phyloP scores from a whole-genome alignment of 208 protist genomes.

The Histomonas meleagridis region DNA sequence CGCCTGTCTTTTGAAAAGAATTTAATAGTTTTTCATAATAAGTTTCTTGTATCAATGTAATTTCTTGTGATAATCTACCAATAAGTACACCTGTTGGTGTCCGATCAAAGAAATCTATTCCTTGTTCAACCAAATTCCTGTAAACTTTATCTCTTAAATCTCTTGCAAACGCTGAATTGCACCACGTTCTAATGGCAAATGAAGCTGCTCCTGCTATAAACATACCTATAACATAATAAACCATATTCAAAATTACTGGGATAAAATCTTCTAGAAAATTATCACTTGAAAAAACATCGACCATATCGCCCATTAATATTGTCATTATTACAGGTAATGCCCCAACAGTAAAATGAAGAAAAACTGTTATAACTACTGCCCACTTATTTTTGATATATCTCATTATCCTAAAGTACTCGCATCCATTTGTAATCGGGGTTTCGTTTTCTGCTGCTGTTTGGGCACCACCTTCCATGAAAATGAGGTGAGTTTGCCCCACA shows the following conservation, averaged over 20 bases:
- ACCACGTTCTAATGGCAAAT: background rate
- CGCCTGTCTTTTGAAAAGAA: background rate
- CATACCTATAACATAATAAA: background rate
- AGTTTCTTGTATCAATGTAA: background rate
- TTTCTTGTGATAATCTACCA: background rate
- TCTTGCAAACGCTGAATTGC: background rate
- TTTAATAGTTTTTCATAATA: background rate
- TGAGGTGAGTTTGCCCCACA: too few relatives aligned
- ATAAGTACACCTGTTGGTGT: background rate
- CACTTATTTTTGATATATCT: background rate
- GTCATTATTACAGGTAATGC: background rate
- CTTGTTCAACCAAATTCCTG: background rate
- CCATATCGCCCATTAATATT: background rate
- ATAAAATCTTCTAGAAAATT: background rate
- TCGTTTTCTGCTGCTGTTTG: too few relatives aligned
- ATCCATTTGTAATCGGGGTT: background rate
- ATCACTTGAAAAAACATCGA: too few relatives aligned
- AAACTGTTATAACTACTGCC: background rate
- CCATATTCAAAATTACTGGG: background rate
- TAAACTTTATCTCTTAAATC: background rate
- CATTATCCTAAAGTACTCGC: background rate
- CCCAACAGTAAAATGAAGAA: background rate
- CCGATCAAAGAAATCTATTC: background rate
- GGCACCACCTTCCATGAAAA: too few relatives aligned
- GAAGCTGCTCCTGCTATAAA: background rate